Evolutionary conservation across 2,329 filamentous ascomycete genomes (phyloP).

Genomic region (Fusarium irregulare): DNA sequence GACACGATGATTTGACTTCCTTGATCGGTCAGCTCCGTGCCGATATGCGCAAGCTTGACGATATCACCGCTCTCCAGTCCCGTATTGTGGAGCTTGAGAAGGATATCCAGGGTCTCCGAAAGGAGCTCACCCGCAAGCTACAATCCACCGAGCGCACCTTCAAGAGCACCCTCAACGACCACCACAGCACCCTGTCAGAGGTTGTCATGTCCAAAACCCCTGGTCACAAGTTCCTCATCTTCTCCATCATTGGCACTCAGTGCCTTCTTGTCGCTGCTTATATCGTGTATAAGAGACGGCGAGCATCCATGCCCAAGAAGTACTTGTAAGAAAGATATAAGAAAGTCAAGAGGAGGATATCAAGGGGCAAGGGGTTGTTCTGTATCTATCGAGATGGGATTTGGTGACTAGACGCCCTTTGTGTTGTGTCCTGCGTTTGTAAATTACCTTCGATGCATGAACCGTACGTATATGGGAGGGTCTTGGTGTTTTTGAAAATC

Average conservation of each 20-base stretch:
- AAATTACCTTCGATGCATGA: slow-evolving; percentile 38
- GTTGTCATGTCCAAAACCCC: slow-evolving; percentile 61
- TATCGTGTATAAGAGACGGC: slow-evolving; percentile 82
- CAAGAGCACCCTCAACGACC: slow-evolving; percentile 63
- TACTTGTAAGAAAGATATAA: slow-evolving; percentile 69
- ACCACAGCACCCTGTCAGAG: slow-evolving; percentile 62
- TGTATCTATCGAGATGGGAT: slow-evolving; percentile 30
- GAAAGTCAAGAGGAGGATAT: slow-evolving; percentile 9
- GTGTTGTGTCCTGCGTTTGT: slow-evolving; percentile 27
- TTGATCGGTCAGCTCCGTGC: slow-evolving; percentile 60
- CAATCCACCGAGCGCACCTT: slow-evolving; percentile 63
- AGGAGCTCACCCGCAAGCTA: slow-evolving; percentile 61
- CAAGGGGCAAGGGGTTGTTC: background rate
- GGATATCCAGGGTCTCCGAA: slow-evolving; percentile 68
- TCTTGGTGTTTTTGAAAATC: slow-evolving; percentile 25
- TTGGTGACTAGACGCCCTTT: slow-evolving; percentile 21
- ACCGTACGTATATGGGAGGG: slow-evolving; percentile 35
- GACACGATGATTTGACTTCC: slow-evolving; percentile 65
- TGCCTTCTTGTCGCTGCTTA: slow-evolving; percentile 76
- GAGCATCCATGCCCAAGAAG: slow-evolving; percentile 86
- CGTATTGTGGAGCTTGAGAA: slow-evolving; percentile 66
- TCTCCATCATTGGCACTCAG: slow-evolving; percentile 80
- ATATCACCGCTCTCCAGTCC: slow-evolving; percentile 56
- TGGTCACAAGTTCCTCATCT: slow-evolving; percentile 67
- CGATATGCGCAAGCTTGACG: slow-evolving; percentile 60